Conservation (phyloP, 371 early-diverging fungal genomes). For the Mucor irregularis region DNA sequence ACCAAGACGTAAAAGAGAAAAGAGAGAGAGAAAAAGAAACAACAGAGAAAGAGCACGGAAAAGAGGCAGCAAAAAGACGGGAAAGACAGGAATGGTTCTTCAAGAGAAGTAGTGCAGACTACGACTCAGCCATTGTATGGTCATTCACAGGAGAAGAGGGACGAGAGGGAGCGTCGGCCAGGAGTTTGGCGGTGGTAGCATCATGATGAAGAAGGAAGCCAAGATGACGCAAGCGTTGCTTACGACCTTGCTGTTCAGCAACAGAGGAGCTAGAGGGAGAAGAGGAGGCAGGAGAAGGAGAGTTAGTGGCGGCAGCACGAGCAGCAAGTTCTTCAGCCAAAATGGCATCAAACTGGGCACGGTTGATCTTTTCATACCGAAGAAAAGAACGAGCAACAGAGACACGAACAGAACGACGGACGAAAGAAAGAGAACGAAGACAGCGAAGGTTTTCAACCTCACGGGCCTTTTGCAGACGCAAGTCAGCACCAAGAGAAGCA, state of each 20-base stretch:
- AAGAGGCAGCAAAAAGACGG: too few species aligned
- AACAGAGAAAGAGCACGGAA: too few species aligned
- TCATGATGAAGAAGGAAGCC: not conserved
- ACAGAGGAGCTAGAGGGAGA: too few species aligned
- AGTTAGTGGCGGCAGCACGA: not conserved
- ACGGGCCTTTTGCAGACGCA: not conserved
- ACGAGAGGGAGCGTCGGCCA: not conserved
- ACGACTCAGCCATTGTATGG: too few species aligned
- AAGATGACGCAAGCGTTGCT: not conserved
- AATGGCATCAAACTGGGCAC: not conserved
- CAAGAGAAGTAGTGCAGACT: too few species aligned
- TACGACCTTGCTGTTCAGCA: not conserved
- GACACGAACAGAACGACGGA: not conserved
- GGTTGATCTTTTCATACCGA: not conserved
- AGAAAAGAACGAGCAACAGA: constrained; percentile 1
- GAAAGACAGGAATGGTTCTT: too few species aligned
- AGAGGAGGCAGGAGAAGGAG: not conserved
- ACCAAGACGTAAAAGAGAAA: too few species aligned
- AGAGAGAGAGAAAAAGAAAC: too few species aligned
- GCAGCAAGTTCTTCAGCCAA: not conserved
- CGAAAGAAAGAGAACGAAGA: not conserved
- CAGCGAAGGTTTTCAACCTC: not conserved
- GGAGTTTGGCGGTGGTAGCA: not conserved
- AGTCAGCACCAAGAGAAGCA: not conserved
- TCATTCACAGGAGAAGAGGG: too few species aligned